A percentile compares a stretch with the other conserved stretches of the same genome.
These are phyloP conservation scores for Phytophthora podocarpi DNA, from an alignment of 352 stramenopile genomes.

Conservation along the genomic window DNA sequence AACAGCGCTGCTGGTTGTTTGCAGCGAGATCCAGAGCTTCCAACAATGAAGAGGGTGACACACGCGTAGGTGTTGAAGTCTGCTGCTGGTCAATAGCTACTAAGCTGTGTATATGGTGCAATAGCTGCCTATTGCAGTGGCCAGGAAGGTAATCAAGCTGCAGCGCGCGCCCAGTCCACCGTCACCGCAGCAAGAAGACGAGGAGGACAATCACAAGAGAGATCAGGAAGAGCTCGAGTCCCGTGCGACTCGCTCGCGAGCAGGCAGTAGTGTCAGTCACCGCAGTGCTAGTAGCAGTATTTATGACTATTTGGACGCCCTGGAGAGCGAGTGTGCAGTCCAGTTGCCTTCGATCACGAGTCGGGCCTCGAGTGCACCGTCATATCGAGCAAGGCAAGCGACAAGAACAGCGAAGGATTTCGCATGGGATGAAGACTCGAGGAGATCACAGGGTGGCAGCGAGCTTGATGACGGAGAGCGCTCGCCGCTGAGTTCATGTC, in stretches of 20 bases:
- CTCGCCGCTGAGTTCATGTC: slow-evolving; percentile 33
- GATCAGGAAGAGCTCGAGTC: slow-evolving; percentile 33
- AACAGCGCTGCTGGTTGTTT: slow-evolving; percentile 1
- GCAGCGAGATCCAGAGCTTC: slow-evolving; percentile 19
- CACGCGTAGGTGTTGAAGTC: slow-evolving; percentile 13
- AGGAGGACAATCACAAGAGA: slow-evolving; percentile 22
- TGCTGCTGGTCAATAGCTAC: slow-evolving; percentile 4
- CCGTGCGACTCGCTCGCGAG: slow-evolving; percentile 27
- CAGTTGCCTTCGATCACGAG: slow-evolving; percentile 50
- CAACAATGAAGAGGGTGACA: slow-evolving; percentile 19
- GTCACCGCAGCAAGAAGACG: slow-evolving; percentile 43
- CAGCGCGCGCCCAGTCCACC: slow-evolving; percentile 40
- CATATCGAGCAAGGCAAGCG: slow-evolving; percentile 14
- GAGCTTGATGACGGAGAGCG: background rate
- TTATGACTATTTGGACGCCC: slow-evolving; percentile 80
- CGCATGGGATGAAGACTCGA: slow-evolving; percentile 42
- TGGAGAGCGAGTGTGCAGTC: slow-evolving; percentile 66
- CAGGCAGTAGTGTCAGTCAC: slow-evolving; percentile 18
- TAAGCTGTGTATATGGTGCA: slow-evolving; percentile 4
- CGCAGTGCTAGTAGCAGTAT: slow-evolving; percentile 47
- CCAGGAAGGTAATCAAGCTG: slow-evolving; percentile 35
- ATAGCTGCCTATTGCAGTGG: slow-evolving; percentile 17
- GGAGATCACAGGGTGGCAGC: slow-evolving; percentile 3
- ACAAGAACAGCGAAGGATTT: slow-evolving; percentile 24
- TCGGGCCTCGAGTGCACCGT: slow-evolving; percentile 15